phyloP scores from a whole-genome alignment of 345 rosid species.

The Pistacia atlantica region DNA sequence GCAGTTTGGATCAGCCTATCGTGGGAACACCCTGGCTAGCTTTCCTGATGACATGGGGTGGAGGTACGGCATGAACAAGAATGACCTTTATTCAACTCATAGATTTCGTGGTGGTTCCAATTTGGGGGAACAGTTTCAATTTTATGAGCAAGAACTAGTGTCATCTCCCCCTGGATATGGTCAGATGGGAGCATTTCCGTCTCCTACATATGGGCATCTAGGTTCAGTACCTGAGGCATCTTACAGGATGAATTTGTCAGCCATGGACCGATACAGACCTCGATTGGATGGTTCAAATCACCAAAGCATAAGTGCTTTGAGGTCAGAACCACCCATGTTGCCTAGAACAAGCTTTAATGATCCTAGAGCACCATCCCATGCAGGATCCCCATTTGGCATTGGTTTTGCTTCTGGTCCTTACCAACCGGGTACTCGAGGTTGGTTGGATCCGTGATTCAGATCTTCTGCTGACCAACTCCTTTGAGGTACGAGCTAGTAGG shows the following conservation, averaged over 20 bases:
- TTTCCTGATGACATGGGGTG: constrained; percentile 38
- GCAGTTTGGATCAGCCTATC: constrained; percentile 36
- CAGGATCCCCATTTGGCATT: constrained; percentile 17
- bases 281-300: constrained; percentile 59
- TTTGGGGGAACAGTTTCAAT: constrained; percentile 33
- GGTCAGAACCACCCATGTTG: constrained; percentile 37
- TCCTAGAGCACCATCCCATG: constrained; percentile 22
- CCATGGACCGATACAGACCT: constrained; percentile 64
- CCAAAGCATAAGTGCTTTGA: constrained; percentile 35
- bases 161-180: constrained; percentile 15
- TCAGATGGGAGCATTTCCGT: constrained; percentile 32
- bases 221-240: constrained; percentile 29
- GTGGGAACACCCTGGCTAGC: constrained; percentile 23
- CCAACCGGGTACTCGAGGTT: constrained; percentile 47
- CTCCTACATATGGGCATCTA: constrained; percentile 30
- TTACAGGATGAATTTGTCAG: constrained; percentile 40
- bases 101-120: constrained; percentile 28
- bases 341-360: constrained; percentile 26
- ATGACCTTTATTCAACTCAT: constrained; percentile 21
- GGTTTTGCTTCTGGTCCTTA: constrained; percentile 59
- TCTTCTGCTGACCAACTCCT: not conserved
- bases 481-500: not conserved
- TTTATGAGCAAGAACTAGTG: constrained; percentile 34
- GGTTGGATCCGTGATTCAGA: constrained; percentile 63
- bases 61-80: constrained; percentile 22